Conservation (phyloP, 108 stramenopile species). For the Pseudonitzschia multistriata region DNA sequence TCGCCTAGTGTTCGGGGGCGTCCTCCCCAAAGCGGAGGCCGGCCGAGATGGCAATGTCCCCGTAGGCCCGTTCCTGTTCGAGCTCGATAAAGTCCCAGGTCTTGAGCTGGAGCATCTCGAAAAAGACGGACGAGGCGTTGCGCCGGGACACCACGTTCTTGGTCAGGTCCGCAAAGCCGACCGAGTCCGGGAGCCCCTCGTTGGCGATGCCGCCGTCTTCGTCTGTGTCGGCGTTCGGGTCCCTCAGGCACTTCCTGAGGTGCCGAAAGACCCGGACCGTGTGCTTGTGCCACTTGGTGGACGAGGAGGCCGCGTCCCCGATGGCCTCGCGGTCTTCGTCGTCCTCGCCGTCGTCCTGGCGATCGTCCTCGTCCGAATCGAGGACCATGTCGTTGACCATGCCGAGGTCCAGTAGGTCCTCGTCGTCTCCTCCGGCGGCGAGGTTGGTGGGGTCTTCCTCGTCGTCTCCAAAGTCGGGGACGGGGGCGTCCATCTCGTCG, state of each 20-base stretch:
- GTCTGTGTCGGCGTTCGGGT: slow-evolving; percentile 10
- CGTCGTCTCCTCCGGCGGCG: slow-evolving; percentile 27
- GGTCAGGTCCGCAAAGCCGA: slow-evolving; percentile 69
- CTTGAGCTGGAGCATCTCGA: slow-evolving; percentile 92
- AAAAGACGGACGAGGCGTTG: slow-evolving; percentile 86
- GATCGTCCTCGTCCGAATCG: slow-evolving; percentile 53
- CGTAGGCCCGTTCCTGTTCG: slow-evolving; percentile 87
- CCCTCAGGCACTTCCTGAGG: slow-evolving; percentile 60
- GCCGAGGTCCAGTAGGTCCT: slow-evolving; percentile 53
- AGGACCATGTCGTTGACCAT: slow-evolving; percentile 70
- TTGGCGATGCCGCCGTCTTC: slow-evolving; percentile 40
- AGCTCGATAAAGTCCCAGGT: slow-evolving; percentile 97
- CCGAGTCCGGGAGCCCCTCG: slow-evolving; percentile 35
- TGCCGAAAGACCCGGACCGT: slow-evolving; percentile 74
- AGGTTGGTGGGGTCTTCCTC: slow-evolving; percentile 18
- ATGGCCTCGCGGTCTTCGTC: slow-evolving; percentile 57
- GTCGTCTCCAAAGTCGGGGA: slow-evolving; percentile 37
- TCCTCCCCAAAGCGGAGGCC: slow-evolving; percentile 34
- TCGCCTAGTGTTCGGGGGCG: slow-evolving; percentile 28
- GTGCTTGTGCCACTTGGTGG: slow-evolving; percentile 90
- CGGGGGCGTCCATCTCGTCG: background rate
- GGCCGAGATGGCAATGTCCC: slow-evolving; percentile 70
- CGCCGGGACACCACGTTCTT: slow-evolving; percentile 59
- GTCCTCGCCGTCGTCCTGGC: slow-evolving; percentile 28
- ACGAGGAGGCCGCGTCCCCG: slow-evolving; percentile 58